Conservation (phyloP, 2,329 filamentous ascomycete species). For the Alternaria conjuncta region DNA sequence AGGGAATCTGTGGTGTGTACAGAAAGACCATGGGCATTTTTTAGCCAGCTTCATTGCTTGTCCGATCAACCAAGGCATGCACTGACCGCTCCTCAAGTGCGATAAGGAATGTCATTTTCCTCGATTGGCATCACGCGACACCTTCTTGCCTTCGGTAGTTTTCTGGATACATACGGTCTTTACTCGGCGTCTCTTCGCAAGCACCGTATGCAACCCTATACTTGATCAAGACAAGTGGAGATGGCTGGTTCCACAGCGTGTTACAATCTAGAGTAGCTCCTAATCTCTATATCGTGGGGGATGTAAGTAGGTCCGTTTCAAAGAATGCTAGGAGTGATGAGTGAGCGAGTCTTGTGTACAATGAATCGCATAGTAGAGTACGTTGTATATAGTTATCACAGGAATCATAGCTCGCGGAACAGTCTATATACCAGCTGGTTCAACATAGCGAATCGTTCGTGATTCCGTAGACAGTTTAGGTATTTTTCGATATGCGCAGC, state of each 20-base stretch:
- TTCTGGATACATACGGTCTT: constrained; percentile 35
- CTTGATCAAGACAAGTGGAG: constrained; percentile 4
- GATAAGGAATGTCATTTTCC: neutral
- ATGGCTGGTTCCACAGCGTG: neutral
- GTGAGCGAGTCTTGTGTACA: neutral
- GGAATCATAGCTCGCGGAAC: neutral
- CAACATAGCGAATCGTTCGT: neutral
- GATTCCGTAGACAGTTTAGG: neutral
- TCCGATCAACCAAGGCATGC: neutral
- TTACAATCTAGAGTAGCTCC: neutral
- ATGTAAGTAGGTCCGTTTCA: neutral
- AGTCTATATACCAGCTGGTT: neutral
- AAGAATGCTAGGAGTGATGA: neutral
- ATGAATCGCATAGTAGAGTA: neutral
- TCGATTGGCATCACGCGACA: neutral
- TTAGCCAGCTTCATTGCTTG: neutral
- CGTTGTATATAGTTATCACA: constrained; percentile 3
- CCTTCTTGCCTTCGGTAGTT: constrained; percentile 36
- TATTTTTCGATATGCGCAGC: neutral
- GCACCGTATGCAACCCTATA: neutral
- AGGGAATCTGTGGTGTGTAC: neutral
- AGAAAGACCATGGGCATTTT: neutral
- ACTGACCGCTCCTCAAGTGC: neutral
- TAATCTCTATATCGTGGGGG: neutral
- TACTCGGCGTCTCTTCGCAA: constrained; percentile 4